phyloP scores from a whole-genome alignment of 768 basidiomycete species.

The Rhizopogon roseolus region DNA sequence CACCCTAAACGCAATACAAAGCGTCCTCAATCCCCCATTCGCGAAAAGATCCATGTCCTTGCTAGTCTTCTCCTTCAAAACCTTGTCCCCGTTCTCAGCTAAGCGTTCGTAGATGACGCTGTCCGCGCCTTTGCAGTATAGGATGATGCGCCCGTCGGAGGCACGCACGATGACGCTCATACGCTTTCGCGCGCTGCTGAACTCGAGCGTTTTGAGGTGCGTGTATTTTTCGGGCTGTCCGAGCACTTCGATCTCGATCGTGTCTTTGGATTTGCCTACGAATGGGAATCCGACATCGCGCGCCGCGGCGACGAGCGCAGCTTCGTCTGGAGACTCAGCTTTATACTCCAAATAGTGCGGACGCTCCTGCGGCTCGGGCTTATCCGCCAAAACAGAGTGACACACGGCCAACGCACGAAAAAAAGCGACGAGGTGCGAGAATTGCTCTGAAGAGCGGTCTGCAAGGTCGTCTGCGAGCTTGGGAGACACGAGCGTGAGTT shows the following conservation, averaged over 20 bases:
- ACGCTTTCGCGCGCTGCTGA: constrained; percentile 90
- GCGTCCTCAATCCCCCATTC: constrained; percentile 85
- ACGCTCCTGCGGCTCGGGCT: constrained; percentile 52
- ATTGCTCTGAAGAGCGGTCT: constrained; percentile 55
- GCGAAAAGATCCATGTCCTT: constrained; percentile 93
- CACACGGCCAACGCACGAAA: constrained; percentile 95
- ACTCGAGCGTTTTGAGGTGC: constrained; percentile 80
- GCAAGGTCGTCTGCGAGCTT: constrained; percentile 76
- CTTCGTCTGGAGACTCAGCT: constrained; percentile 95
- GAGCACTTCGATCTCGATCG: constrained; percentile 86
- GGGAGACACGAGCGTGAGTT: constrained; percentile 85
- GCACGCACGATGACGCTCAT: constrained; percentile 78
- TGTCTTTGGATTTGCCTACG: constrained; percentile 65
- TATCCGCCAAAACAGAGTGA: constrained; percentile 85
- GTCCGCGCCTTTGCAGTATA: constrained; percentile 98
- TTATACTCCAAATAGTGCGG: constrained; percentile 81
- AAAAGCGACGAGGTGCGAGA: constrained; percentile 69
- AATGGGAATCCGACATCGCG: constrained; percentile 94
- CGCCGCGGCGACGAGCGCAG: constrained; percentile 88
- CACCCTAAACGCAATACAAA: constrained; percentile 82
- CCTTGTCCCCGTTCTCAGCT: constrained; percentile 66
- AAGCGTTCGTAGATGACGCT: constrained; percentile 90
- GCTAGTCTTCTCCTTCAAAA: constrained; percentile 70
- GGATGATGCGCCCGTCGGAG: constrained; percentile 74
- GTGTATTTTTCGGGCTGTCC: constrained; percentile 82